These are phyloP conservation scores for Penicillium sp. DNA, from an alignment of 2,329 filamentous ascomycete genomes.

Conservation along the genomic window DNA sequence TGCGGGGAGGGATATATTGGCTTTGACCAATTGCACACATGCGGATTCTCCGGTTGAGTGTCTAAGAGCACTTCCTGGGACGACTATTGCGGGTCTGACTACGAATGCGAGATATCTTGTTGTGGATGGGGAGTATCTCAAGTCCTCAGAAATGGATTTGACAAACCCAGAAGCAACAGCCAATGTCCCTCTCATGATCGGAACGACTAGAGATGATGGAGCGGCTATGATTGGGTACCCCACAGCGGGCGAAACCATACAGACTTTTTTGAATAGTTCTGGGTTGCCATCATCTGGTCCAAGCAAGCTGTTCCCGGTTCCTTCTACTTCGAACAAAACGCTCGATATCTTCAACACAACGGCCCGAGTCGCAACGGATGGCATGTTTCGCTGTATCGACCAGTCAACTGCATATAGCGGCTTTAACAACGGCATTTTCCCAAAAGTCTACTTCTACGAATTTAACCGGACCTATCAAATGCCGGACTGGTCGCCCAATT, in stretches of 20 bases:
- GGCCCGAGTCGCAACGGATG: conserved; percentile 61
- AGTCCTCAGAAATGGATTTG: conserved; percentile 20
- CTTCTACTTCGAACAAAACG: conserved; percentile 54
- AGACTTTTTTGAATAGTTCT: conserved; percentile 48
- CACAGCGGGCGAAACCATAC: conserved; percentile 47
- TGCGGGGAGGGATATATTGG: conserved; percentile 57
- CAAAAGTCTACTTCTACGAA: conserved; percentile 62
- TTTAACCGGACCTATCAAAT: conserved; percentile 59
- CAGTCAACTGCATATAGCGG: conserved; percentile 62
- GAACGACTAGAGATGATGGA: conserved; percentile 33
- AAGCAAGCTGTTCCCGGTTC: conserved; percentile 42
- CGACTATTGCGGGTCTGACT: conserved; percentile 13
- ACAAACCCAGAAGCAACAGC: conserved; percentile 13
- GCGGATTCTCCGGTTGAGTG: conserved; percentile 53
- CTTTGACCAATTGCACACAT: conserved; percentile 56
- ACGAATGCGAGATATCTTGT: conserved; percentile 24
- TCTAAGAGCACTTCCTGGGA: conserved; percentile 38
- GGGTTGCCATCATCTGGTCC: conserved; percentile 14
- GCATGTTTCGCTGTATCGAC: conserved; percentile 63
- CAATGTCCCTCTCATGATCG: conserved; percentile 28
- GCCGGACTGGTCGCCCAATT: conserved; percentile 58
- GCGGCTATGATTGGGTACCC: conserved; percentile 53
- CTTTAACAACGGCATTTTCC: conserved; percentile 50
- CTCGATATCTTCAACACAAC: conserved; percentile 62
- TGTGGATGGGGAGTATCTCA: conserved; percentile 24